A percentile compares a stretch with the other conserved stretches of the same genome.
These are phyloP conservation scores for Ophiognomonia clavigignenti-juglandacearum DNA, from an alignment of 2,329 filamentous ascomycete genomes.

Conservation along the genomic window DNA sequence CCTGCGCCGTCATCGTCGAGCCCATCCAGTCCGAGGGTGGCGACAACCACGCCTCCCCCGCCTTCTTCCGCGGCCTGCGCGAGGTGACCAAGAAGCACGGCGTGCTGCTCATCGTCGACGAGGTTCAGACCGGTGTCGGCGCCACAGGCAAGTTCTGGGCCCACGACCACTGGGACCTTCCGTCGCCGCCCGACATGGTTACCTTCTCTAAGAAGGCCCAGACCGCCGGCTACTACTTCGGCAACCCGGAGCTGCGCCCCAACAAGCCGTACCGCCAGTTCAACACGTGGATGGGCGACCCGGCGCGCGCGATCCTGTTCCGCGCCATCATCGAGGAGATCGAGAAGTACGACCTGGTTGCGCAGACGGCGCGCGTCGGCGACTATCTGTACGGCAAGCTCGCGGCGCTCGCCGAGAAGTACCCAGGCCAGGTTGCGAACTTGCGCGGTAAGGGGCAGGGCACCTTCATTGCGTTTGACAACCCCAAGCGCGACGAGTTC, in stretches of 20 bases:
- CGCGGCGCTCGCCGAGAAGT: constrained; percentile 61
- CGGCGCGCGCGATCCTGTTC: constrained; percentile 79
- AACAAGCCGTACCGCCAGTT: constrained; percentile 96
- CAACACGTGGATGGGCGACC: constrained; percentile 98
- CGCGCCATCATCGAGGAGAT: constrained; percentile 81
- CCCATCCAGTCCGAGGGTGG: constrained; percentile 92
- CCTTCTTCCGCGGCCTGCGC: constrained; percentile 82
- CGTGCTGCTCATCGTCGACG: constrained; percentile 85
- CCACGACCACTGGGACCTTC: constrained; percentile 87
- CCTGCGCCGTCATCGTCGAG: constrained; percentile 79
- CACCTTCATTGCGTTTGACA: constrained; percentile 92
- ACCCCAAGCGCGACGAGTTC: constrained; percentile 73
- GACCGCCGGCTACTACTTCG: constrained; percentile 88
- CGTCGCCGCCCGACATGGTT: constrained; percentile 81
- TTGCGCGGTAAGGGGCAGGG: constrained; percentile 82
- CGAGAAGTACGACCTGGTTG: constrained; percentile 69
- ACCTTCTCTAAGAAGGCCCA: constrained; percentile 96
- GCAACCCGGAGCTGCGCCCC: constrained; percentile 71
- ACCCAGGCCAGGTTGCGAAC: constrained; percentile 75
- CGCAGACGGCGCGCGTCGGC: constrained; percentile 71
- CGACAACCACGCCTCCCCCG: constrained; percentile 86
- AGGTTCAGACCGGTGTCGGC: constrained; percentile 90
- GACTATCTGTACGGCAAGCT: constrained; percentile 73
- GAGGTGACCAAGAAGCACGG: constrained; percentile 72
- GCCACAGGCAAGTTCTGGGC: constrained; percentile 96